A percentile compares a stretch with the other conserved stretches of the same genome.
These are phyloP conservation scores for Setomelanomma holmii DNA, from an alignment of 2,329 filamentous ascomycete genomes.

Conservation along the genomic window DNA sequence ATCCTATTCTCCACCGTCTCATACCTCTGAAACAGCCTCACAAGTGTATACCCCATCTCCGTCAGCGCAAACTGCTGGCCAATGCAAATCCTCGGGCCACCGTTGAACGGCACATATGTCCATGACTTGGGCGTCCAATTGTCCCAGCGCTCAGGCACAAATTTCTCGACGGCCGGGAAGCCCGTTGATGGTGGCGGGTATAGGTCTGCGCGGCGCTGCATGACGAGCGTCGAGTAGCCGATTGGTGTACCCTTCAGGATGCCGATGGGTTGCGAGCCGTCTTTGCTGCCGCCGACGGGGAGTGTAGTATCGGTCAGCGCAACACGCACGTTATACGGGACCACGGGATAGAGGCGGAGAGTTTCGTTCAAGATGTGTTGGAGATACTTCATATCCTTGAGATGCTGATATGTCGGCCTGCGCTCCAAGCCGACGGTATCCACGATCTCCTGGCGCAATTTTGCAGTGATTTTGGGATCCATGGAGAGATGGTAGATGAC, in stretches of 20 bases:
- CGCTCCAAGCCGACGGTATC: constrained; percentile 68
- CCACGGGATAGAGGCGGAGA: constrained; percentile 57
- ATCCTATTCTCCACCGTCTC: constrained; percentile 51
- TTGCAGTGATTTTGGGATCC: constrained; percentile 70
- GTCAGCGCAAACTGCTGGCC: constrained; percentile 61
- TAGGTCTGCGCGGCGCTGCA: constrained; percentile 59
- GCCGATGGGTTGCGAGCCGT: constrained; percentile 55
- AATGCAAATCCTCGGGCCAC: constrained; percentile 58
- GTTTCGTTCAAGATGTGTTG: constrained; percentile 46
- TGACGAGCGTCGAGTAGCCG: constrained; percentile 55
- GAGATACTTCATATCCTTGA: constrained; percentile 86
- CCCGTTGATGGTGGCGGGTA: constrained; percentile 51
- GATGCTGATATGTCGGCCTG: constrained; percentile 73
- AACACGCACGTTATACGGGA: constrained; percentile 59
- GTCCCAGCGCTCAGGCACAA: constrained; percentile 60
- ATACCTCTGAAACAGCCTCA: constrained; percentile 55
- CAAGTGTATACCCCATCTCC: constrained; percentile 58
- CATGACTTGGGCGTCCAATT: constrained; percentile 58
- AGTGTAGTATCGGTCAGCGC: constrained; percentile 57
- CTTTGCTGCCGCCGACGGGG: constrained; percentile 56
- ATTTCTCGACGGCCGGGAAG: constrained; percentile 52
- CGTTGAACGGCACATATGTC: constrained; percentile 59
- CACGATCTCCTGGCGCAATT: constrained; percentile 76
- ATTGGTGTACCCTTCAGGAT: constrained; percentile 54
- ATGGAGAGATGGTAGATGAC: constrained; percentile 80